Evolutionary conservation across 1,139 yeast genomes (phyloP).

Genomic region (Debaryomyces psychrophilus): DNA sequence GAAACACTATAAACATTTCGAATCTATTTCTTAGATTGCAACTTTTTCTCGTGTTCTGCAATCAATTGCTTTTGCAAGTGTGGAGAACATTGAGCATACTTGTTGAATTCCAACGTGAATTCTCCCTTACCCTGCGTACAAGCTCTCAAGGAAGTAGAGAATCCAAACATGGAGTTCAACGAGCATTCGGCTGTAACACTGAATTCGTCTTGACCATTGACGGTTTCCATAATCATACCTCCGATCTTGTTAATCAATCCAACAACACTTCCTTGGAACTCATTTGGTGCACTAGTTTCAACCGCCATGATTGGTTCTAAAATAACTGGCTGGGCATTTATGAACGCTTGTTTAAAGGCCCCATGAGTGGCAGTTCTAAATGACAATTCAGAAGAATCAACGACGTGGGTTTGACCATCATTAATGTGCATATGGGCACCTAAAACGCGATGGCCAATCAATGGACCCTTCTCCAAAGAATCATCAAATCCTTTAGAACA

Average conservation of each 20-base stretch:
- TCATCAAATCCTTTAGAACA: slow-evolving; percentile 97
- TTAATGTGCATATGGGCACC: slow-evolving; percentile 92
- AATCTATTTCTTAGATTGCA: slow-evolving; percentile 27
- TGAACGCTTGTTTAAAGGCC: slow-evolving; percentile 91
- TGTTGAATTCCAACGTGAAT: slow-evolving; percentile 90
- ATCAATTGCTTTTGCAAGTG: slow-evolving; percentile 90
- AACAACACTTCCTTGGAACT: slow-evolving; percentile 92
- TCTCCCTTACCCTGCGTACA: slow-evolving; percentile 99
- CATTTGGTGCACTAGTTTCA: slow-evolving; percentile 90
- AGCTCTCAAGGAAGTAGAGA: slow-evolving; percentile 93
- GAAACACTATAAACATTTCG: slow-evolving; percentile 15
- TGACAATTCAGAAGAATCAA: slow-evolving; percentile 94
- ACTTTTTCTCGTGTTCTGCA: slow-evolving; percentile 66
- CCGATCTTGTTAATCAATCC: slow-evolving; percentile 89
- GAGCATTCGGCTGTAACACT: slow-evolving; percentile 94
- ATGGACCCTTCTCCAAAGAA: slow-evolving; percentile 93
- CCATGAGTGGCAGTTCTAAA: slow-evolving; percentile 90
- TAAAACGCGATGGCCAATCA: slow-evolving; percentile 89
- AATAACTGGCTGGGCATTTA: slow-evolving; percentile 81
- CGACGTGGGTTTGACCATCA: slow-evolving; percentile 98
- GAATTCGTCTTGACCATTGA: slow-evolving; percentile 92
- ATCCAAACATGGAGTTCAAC: slow-evolving; percentile 92
- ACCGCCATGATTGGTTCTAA: slow-evolving; percentile 97
- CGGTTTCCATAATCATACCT: slow-evolving; percentile 93
- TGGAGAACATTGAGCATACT: slow-evolving; percentile 88